Evolutionary conservation across 306 rosid species (phyloP), one percentile per base, ranked within the genome.

Genomic region (Glycine tomentella): DNA sequence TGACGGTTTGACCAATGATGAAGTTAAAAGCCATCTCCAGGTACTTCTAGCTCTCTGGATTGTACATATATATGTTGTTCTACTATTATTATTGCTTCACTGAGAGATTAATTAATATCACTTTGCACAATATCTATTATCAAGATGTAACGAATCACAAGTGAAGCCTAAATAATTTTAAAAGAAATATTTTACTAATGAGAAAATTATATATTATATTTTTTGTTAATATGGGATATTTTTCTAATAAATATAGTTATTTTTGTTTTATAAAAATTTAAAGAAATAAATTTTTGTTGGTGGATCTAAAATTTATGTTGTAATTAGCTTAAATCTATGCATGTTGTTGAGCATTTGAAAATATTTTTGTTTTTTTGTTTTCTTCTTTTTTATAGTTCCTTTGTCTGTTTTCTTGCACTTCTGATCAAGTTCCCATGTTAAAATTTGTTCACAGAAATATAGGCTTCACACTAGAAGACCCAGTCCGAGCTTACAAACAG

Each of bases 1-100:
- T 84, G 97, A 93, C 46, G 97, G 98, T 87, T 91, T 93, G 97
- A 93, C 98, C 89, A 93, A 93, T 63, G 98, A 93, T 88, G 98
- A 93, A 87, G 98, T 93, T 81, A 93, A 93, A 93, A 93, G 98
- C 87, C 98, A 93, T 90, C 87, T 93, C 70, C 97, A 93, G 97
- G 97, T 93, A 65, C 50, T 2, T 63, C 55, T 59, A 20, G 20
- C 63, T 80, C 59, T 77, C 15, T 20, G 10, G 40, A 6, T n/a
- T 70, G 73, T 50, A 63, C 53, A 77, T 51, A 51, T 59, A 86
- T 63, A 34, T 63, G 46, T 34, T 34, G 45, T 1, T 62, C 48
- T 63, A 38, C 16, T 8, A 33, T 77, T 51, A 12, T 50, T 16
- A 65, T 69, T 57, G 68, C 40, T 17, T 62, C 81, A 34, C 77